Conservation (phyloP, 2,329 filamentous ascomycete species). For the Diaporthe sp. region DNA sequence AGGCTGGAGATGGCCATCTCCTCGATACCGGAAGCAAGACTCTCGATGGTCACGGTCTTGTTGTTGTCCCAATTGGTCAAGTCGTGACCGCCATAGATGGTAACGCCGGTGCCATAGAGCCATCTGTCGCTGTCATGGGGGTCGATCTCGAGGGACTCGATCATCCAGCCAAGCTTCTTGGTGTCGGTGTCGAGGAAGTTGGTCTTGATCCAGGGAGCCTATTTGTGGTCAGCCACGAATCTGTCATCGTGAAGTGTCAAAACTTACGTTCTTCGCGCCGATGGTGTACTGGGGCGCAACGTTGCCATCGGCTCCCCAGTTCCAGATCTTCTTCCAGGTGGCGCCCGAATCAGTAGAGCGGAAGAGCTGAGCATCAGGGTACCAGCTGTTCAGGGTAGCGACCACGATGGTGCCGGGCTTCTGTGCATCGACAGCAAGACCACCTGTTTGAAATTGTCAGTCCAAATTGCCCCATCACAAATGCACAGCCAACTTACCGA, state of each 20-base stretch:
- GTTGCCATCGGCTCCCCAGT: slow-evolving; percentile 61
- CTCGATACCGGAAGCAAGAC: slow-evolving; percentile 68
- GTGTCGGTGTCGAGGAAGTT: slow-evolving; percentile 61
- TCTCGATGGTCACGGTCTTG: slow-evolving; percentile 63
- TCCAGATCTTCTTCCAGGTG: slow-evolving; percentile 69
- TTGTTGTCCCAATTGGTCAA: slow-evolving; percentile 67
- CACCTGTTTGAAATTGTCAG: slow-evolving; percentile 52
- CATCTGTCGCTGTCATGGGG: slow-evolving; percentile 72
- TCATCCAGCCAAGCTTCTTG: slow-evolving; percentile 73
- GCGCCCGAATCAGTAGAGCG: slow-evolving; percentile 68
- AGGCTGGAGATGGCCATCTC: slow-evolving; percentile 66
- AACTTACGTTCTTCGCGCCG: slow-evolving; percentile 48
- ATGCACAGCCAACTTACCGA: slow-evolving; percentile 45
- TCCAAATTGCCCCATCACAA: background rate
- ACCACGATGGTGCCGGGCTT: slow-evolving; percentile 70
- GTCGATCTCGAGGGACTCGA: slow-evolving; percentile 70
- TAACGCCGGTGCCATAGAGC: slow-evolving; percentile 69
- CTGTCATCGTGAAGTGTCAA: background rate
- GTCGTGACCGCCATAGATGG: slow-evolving; percentile 59
- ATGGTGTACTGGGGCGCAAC: slow-evolving; percentile 62
- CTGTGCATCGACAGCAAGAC: slow-evolving; percentile 66
- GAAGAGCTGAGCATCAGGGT: slow-evolving; percentile 70
- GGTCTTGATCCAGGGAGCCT: slow-evolving; percentile 68
- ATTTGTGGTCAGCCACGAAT: slow-evolving; percentile 43
- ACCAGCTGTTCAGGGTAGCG: slow-evolving; percentile 71